Evolutionary conservation across 495 filamentous ascomycete genomes (phyloP), one percentile per base, ranked within the genome.

Genomic region (Aspergillus sclerotioniger): DNA sequence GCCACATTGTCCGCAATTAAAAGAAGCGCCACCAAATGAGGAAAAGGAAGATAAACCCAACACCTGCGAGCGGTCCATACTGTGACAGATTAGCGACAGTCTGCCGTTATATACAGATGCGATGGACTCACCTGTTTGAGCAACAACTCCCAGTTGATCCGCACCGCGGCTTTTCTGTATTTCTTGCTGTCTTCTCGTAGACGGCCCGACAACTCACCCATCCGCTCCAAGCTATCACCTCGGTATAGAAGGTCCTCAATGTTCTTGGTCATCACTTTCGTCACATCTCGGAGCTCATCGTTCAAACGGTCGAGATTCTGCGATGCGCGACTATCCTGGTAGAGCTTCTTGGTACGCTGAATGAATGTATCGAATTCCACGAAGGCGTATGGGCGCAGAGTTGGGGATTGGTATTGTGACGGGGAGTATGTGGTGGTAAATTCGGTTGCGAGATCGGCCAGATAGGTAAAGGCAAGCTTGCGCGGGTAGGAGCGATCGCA

Each of bases 181-280:
- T 96, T 96, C 74, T 85, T 88, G 67, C 89, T 93, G 70, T 99
- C 94, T 65, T 99, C 94, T 45, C 89, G 80, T 70, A 99, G 67
- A 58, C 91, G 74, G 41, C 84, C 85, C 49, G 89, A 94, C 74
- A 98, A 84, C 75, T 98, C 94, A 28, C 94, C 95, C 94, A 99
- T 99, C 54, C 90, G 82, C 76, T 99, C 95, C 60, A 99, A 74
- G 66, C 87, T 94, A 68, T 98, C 94, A 8, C 94, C 94, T 53
- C 94, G 81, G 68, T 99, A 99, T 56, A 99, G 72, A 68, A 99
- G 73, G 71, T 99, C 94, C 77, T 99, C 94, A 67, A 99, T 99
- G 71, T 99, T 99, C 83, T 98, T 99, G 32, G 94, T 98, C 94
- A 99, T 99, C 62, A 98, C 92, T 73, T 96, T 91, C 13, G 94